These are phyloP conservation scores for Borovskyia barvae DNA, from an alignment of 208 protist genomes.

Conservation along the genomic window DNA sequence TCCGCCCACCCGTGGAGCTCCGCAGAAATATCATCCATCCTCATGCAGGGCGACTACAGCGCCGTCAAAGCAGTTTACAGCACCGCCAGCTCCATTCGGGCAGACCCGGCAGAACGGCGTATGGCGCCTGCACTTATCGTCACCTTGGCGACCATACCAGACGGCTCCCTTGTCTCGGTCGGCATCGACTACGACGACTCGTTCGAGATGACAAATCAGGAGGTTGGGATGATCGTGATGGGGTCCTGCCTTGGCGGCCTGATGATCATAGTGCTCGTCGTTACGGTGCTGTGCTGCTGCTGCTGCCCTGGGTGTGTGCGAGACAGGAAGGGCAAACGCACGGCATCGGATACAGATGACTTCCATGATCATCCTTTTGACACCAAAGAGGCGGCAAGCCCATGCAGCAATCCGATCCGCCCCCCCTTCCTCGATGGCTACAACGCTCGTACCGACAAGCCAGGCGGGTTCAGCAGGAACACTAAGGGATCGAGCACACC, in stretches of 20 bases:
- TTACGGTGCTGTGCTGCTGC: slow-evolving; percentile 12
- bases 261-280: slow-evolving; percentile 19
- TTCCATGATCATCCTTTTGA: neutral
- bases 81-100: neutral
- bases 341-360: neutral
- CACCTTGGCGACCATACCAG: neutral
- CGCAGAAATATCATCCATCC: slow-evolving; percentile 11
- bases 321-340: neutral
- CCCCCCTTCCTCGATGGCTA: too few species aligned
- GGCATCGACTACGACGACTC: slow-evolving; percentile 16
- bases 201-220: neutral
- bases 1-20: slow-evolving; percentile 3
- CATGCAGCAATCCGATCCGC: too few species aligned
- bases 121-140: neutral
- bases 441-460: too few species aligned
- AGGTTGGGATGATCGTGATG: slow-evolving; percentile 37
- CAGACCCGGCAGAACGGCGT: neutral
- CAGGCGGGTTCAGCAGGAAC: too few species aligned
- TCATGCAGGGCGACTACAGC: slow-evolving; percentile 23
- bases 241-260: slow-evolving; percentile 17
- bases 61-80: slow-evolving; percentile 11
- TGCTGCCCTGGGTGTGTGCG: slow-evolving; percentile 19
- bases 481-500: too few species aligned
- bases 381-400: too few species aligned
- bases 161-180: slow-evolving; percentile 3